These are phyloP conservation scores for Powellomyces hirtus DNA, from an alignment of 192 early-diverging fungal genomes.

Conservation along the genomic window DNA sequence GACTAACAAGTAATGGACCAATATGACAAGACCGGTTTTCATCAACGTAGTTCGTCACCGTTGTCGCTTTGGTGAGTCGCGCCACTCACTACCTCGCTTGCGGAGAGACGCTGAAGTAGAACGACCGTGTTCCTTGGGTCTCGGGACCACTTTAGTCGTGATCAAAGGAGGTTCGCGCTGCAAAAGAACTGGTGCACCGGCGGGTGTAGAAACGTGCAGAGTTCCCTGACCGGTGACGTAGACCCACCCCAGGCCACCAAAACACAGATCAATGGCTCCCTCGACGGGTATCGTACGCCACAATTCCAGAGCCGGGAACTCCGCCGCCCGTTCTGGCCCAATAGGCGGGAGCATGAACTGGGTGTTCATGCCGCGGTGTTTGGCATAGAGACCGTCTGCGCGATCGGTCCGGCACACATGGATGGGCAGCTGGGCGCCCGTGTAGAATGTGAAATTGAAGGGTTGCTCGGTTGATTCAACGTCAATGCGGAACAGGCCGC, in stretches of 20 bases:
- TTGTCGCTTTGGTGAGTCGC: too few species aligned
- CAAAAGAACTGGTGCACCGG: not conserved
- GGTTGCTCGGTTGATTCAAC: not conserved
- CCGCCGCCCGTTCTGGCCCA: not conserved
- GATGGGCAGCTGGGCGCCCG: not conserved
- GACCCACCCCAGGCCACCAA: constrained; percentile 21
- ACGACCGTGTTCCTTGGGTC: too few species aligned
- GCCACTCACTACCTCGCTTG: too few species aligned
- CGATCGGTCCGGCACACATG: constrained; percentile 10
- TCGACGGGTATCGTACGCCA: not conserved
- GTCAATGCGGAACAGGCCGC: constrained; percentile 19
- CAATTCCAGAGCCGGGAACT: not conserved
- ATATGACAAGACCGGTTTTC: too few species aligned
- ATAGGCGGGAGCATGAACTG: constrained; percentile 13
- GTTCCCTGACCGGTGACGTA: not conserved
- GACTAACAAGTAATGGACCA: too few species aligned
- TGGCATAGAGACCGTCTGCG: constrained; percentile 4
- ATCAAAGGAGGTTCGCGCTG: not conserved
- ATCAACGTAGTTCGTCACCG: too few species aligned
- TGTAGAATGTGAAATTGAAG: constrained; percentile 3
- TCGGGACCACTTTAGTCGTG: too few species aligned
- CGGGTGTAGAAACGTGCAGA: not conserved
- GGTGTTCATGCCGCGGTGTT: not conserved
- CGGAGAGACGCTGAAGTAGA: too few species aligned
- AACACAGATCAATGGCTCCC: not conserved